Base-by-base conservation (phyloP, 2,329 filamentous ascomycete species). In the Aspergillus versicolor region DNA sequence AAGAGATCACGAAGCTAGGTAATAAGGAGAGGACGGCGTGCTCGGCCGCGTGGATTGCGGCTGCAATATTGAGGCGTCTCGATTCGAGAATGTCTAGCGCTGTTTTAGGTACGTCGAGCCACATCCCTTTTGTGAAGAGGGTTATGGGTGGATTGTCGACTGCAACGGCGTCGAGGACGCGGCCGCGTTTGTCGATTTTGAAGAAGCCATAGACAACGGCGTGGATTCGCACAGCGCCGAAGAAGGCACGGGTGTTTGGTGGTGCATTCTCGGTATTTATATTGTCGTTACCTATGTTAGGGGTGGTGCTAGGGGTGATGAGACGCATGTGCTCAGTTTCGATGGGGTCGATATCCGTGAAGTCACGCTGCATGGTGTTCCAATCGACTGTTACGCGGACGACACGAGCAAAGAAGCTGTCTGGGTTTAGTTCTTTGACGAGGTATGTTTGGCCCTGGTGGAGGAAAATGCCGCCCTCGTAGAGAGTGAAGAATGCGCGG, bases 151-250 rank as follows among this genome's bases (percentile, higher is more conserved):
- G 92, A 64, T 96, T 96, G 71, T 97, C 91, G 21, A 97, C 92
- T 58, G 93, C 85, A 0, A 97, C 88, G 2, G 93, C 93, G 71
- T 99, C 94, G 13, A 97, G 83, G 56, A 97, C 90, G 2, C 91
- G 86, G 2, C 89, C 85, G 64, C 86, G 88, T 69, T 88, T 89
- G 74, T 97, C 92, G n/a, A 97, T 79, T 71, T 97, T 97, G 82
- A 97, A 97, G 78, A 94, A 99, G 2, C 94, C 94, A 71, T 95
- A 97, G 2, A 99, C 92, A 30, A 90, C 88, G 63, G 93, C 89
- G 62, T 88, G 85, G 67, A 97, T 92, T 66, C 89, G 88, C 70
- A 99, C 93, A 0, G 85, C 79, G 37, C 94, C 94, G 70, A 91
- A 92, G 75, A 91, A 97, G 1, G 92, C 93, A 59, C 86, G 83